A percentile compares a stretch with the other conserved stretches of the same genome.
phyloP scores from a whole-genome alignment of 2,329 filamentous ascomycete genomes.

The Macrophomina tecta region DNA sequence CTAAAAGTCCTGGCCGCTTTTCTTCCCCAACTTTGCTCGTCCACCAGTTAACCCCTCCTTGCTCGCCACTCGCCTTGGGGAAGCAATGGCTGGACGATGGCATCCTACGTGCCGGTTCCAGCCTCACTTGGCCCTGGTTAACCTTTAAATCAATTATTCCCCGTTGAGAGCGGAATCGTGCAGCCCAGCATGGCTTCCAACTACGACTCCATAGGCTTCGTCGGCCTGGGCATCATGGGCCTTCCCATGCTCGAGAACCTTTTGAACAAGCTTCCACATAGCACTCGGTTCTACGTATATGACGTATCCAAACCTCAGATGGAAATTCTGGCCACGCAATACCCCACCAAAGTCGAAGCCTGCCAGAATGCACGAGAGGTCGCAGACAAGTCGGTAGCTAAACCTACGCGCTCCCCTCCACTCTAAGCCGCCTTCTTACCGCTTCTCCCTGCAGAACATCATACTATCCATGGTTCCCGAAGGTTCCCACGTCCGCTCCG shows the following conservation, averaged over 20 bases:
- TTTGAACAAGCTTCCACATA: constrained; percentile 51
- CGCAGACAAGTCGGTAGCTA: constrained; percentile 55
- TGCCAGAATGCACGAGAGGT: constrained; percentile 55
- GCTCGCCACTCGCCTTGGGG: background rate
- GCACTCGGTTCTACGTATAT: constrained; percentile 55
- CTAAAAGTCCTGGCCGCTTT: background rate
- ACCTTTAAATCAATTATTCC: background rate
- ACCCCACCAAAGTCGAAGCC: constrained; percentile 44
- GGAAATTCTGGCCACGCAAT: constrained; percentile 49
- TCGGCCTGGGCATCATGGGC: constrained; percentile 64
- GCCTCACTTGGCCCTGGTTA: background rate
- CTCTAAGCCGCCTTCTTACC: background rate
- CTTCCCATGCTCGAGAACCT: constrained; percentile 60
- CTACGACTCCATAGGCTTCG: constrained; percentile 52
- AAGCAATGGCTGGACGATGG: background rate
- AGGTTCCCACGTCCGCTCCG: constrained; percentile 57
- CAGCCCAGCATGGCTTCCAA: background rate
- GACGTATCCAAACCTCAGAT: constrained; percentile 54
- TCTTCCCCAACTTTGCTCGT: constrained; percentile 6
- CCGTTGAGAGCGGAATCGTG: background rate
- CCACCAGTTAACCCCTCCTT: constrained; percentile 10
- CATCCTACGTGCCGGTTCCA: background rate
- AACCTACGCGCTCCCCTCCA: background rate
- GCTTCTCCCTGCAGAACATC: constrained; percentile 46
- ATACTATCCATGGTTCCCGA: constrained; percentile 62